Evolutionary conservation across 805 yeast genomes (phyloP).

Genomic region (Starmerella roubikii): DNA sequence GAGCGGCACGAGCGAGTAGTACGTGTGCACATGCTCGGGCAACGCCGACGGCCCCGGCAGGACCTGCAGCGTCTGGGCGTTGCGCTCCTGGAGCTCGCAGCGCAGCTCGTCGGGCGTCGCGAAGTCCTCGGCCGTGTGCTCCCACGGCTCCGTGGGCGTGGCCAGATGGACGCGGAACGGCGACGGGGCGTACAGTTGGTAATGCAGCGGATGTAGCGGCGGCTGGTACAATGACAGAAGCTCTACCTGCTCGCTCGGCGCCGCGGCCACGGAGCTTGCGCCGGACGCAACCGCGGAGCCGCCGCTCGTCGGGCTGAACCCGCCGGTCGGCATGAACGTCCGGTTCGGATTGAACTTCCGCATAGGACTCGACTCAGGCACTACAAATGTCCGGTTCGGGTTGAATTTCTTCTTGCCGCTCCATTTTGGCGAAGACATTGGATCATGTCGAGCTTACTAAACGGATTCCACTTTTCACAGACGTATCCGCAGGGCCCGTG

Average conservation of each 20-base stretch:
- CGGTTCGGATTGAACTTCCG: slow-evolving; percentile 15
- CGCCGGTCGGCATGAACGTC: slow-evolving; percentile 8
- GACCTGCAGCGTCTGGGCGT: slow-evolving; percentile 66
- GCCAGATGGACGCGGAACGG: slow-evolving; percentile 37
- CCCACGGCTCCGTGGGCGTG: slow-evolving; percentile 48
- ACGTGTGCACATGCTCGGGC: slow-evolving; percentile 67
- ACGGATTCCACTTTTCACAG: no score
- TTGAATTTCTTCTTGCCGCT: slow-evolving; percentile 13
- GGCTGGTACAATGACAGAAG: slow-evolving; percentile 18
- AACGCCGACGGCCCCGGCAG: slow-evolving; percentile 36
- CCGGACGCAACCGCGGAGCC: neutral
- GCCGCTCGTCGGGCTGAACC: neutral
- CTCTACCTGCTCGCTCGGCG: slow-evolving; percentile 3
- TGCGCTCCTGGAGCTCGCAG: slow-evolving; percentile 54
- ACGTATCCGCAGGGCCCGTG: no score
- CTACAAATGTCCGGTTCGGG: slow-evolving; percentile 13
- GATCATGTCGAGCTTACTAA: no score
- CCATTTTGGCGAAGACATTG: slow-evolving; percentile 15
- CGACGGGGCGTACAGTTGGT: slow-evolving; percentile 79
- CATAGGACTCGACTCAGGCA: slow-evolving; percentile 8
- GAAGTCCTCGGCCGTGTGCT: slow-evolving; percentile 52
- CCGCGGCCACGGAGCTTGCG: neutral
- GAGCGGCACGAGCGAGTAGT: slow-evolving; percentile 75
- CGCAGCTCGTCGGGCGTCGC: slow-evolving; percentile 64
- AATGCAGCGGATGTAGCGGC: slow-evolving; percentile 37